Evolutionary conservation across 1,284 basidiomycete species (phyloP).

Genomic region (Pseudozyma sp.): DNA sequence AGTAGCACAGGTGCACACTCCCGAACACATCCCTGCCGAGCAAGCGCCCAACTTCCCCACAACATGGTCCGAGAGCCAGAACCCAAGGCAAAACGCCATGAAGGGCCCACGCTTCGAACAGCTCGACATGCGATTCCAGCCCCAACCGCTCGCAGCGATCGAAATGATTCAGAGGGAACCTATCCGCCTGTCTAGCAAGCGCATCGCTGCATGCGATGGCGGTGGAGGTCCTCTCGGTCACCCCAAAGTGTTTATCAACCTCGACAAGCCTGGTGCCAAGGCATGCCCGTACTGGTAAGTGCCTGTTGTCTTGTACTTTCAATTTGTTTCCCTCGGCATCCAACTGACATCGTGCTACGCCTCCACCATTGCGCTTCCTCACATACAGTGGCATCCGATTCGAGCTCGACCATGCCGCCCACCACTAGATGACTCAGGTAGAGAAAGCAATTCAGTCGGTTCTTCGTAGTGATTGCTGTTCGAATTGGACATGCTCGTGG

Average conservation of each 20-base stretch:
- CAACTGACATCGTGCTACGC: conserved; percentile 1
- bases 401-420: conserved; percentile 50
- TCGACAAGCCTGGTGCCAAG: conserved; percentile 72
- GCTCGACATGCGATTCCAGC: conserved; percentile 85
- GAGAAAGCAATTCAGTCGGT: conserved; percentile 1
- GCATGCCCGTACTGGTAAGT: conserved; percentile 64
- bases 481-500: no score
- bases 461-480: not conserved
- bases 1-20: conserved; percentile 60
- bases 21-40: conserved; percentile 43
- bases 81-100: conserved; percentile 74
- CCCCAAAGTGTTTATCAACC: conserved; percentile 94
- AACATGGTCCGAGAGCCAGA: conserved; percentile 61
- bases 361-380: not conserved
- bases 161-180: conserved; percentile 87
- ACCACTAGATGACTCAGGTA: conserved; percentile 23
- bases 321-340: not conserved
- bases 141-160: conserved; percentile 90
- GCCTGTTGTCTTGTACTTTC: not conserved
- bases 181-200: conserved; percentile 80
- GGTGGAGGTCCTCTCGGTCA: conserved; percentile 90
- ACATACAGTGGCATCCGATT: conserved; percentile 52
- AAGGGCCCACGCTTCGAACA: conserved; percentile 88
- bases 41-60: conserved; percentile 61
- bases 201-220: conserved; percentile 91